phyloP scores from a whole-genome alignment of 306 rosid genomes.

The Vigna trinervia region DNA sequence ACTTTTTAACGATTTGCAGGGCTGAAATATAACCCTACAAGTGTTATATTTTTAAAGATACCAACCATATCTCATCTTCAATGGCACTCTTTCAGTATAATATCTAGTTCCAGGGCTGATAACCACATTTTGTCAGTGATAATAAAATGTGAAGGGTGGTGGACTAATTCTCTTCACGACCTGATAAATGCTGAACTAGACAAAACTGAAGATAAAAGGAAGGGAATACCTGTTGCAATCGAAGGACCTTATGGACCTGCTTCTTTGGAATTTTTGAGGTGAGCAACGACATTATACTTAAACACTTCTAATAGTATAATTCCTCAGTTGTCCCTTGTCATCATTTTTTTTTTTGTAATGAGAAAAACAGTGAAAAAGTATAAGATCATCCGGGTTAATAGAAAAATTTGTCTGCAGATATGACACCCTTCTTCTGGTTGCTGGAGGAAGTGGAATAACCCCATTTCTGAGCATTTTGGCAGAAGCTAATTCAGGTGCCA shows the following conservation, averaged over 20 bases:
- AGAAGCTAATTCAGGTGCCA: constrained; percentile 59
- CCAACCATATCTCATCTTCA: constrained; percentile 80
- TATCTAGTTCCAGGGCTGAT: constrained; percentile 76
- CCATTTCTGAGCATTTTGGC: constrained; percentile 85
- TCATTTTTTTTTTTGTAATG: constrained; percentile 10
- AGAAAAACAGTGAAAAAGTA: neutral
- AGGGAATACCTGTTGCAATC: constrained; percentile 68
- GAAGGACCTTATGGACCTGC: constrained; percentile 97
- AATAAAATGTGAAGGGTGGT: constrained; percentile 75
- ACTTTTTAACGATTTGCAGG: constrained; percentile 57
- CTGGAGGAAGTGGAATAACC: constrained; percentile 93
- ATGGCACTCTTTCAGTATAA: constrained; percentile 93
- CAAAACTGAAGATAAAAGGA: constrained; percentile 52
- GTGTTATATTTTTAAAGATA: constrained; percentile 80
- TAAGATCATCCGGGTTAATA: constrained; percentile 30
- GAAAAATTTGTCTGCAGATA: constrained; percentile 59
- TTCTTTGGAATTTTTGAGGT: constrained; percentile 72
- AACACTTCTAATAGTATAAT: constrained; percentile 15
- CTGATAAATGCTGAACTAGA: constrained; percentile 61
- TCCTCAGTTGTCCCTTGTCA: neutral
- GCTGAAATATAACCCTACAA: constrained; percentile 77
- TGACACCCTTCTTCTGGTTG: constrained; percentile 75
- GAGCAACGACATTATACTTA: constrained; percentile 19
- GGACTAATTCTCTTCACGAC: constrained; percentile 79
- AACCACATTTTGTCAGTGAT: constrained; percentile 62